Conservation (phyloP, 345 rosid genomes). For the Populus ilicifolia region DNA sequence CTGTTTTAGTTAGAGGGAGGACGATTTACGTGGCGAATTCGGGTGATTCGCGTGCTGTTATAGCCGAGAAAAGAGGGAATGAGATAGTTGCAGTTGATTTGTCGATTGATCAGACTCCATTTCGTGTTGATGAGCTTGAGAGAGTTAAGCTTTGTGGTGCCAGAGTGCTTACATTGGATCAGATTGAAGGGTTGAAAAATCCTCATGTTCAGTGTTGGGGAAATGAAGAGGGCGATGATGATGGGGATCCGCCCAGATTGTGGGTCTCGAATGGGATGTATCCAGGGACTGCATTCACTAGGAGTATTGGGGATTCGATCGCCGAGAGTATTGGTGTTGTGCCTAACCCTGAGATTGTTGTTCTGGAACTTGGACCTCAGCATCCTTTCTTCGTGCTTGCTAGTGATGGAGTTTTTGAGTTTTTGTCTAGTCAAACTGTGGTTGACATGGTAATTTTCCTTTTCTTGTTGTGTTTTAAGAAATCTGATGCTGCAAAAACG, state of each 20-base stretch:
- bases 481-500: not conserved
- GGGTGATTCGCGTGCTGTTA: conserved; percentile 91
- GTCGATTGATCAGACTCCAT: conserved; percentile 91
- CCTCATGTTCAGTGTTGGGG: conserved; percentile 98
- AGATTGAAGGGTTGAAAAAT: conserved; percentile 90
- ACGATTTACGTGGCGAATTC: conserved; percentile 74
- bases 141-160: conserved; percentile 91
- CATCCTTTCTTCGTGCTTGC: conserved; percentile 95
- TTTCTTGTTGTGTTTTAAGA: not conserved
- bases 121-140: conserved; percentile 75
- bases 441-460: conserved; percentile 80
- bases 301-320: conserved; percentile 90
- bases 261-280: conserved; percentile 96
- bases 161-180: conserved; percentile 91
- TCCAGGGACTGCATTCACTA: conserved; percentile 96
- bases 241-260: conserved; percentile 96
- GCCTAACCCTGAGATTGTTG: conserved; percentile 91
- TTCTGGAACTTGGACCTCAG: conserved; percentile 69
- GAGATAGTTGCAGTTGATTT: conserved; percentile 85
- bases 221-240: conserved; percentile 90
- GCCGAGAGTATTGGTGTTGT: conserved; percentile 96
- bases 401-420: conserved; percentile 98
- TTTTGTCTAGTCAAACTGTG: conserved; percentile 88
- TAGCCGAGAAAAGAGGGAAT: conserved; percentile 71
- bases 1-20: conserved; percentile 83